phyloP scores from a whole-genome alignment of 2,329 filamentous ascomycete species.

The Aspergillus aculeatus region DNA sequence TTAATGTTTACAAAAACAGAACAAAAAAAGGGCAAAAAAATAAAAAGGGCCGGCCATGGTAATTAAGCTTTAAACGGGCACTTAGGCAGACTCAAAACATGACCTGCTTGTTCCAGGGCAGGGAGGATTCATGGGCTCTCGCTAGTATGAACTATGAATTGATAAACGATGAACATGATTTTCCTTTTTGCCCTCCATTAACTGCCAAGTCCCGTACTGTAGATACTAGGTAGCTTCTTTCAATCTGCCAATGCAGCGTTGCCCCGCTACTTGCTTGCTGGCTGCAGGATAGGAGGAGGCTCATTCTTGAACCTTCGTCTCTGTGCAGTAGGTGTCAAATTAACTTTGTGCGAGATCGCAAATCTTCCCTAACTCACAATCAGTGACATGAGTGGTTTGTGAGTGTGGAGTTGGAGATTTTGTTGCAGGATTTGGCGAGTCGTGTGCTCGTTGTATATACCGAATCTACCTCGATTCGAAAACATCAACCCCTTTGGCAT shows the following conservation, averaged over 20 bases:
- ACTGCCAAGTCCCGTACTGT: background rate
- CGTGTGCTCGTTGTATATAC: background rate
- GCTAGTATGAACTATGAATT: background rate
- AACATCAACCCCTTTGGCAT: no score
- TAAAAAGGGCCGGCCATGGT: background rate
- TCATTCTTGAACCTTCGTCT: no score
- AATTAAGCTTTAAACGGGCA: conserved; percentile 8
- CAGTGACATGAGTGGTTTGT: no score
- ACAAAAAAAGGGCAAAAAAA: no score
- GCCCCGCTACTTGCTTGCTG: background rate
- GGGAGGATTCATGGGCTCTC: background rate
- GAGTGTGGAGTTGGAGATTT: no score
- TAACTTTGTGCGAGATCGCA: background rate
- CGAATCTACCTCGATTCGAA: background rate
- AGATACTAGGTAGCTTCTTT: background rate
- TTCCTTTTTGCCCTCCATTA: background rate
- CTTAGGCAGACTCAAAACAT: conserved; percentile 5
- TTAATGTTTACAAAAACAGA: no score
- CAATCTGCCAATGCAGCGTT: background rate
- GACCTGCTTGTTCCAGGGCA: background rate
- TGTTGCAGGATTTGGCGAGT: background rate
- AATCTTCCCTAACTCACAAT: background rate
- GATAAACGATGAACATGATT: background rate
- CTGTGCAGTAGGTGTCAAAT: background rate
- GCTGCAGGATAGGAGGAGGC: background rate